Evolutionary conservation across 257 asterid species (phyloP), one percentile per base, ranked within the genome.

Genomic region (Gentiana macrophylla): DNA sequence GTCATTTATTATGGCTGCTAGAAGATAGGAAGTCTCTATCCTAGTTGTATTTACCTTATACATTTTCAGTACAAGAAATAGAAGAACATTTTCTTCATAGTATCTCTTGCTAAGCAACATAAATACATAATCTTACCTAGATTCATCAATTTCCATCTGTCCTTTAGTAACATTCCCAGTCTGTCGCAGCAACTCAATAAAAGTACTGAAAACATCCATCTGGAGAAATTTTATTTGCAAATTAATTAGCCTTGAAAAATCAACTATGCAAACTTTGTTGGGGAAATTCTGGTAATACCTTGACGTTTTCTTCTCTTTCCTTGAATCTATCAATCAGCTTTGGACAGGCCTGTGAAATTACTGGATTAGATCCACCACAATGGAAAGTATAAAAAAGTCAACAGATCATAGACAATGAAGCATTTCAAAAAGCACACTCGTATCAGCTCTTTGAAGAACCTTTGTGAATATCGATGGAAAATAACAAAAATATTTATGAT

Each of bases 241-340:
- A 5, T 41, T 37, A 63, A 67, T 47, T 50, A 63, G 59, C n/a
- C 50, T 24, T 43, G 43, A 44, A 49, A n/a, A 66, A 10, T 50
- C 37, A 49, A 10, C 57, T 37, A 57, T 46, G 9, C 4, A 53
- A 49, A 59, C 48, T 49, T 44, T 50, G 49, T 37, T 24, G 24
- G 53, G 24, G 38, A 4, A 38, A 53, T 8, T 34, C 61, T 52
- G 62, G 44, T 11, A 75, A 48, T 79, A 88, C 99, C 99, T 92
- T 92, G 61, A 88, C 99, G 55, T 92, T 92, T 70, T 92, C 99
- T 71, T 92, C 99, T 77, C 99, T 81, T 79, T 92, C 99, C 78
- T 80, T 92, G 72, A 92, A 92, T 67, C 99, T 80, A 62, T 92
- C 97, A 61, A 92, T 92, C 81, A 92, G 70, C 84, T 85, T 92